Conservation (phyloP, 2,329 filamentous ascomycete species). For the Lasiodiplodia theobromae region DNA sequence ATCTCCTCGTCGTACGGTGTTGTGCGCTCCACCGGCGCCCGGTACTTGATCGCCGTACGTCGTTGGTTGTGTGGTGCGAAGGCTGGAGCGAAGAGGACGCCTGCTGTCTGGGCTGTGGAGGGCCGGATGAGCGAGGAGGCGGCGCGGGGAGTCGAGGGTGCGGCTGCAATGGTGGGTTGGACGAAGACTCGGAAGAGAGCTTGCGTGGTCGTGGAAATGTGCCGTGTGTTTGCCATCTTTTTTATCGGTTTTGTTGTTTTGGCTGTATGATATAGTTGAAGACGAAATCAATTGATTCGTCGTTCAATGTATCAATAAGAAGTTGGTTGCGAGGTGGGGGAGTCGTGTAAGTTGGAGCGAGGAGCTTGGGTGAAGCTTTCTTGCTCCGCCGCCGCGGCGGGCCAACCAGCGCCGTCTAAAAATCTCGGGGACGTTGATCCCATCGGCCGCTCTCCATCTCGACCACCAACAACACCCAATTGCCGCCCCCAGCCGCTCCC, state of each 20-base stretch:
- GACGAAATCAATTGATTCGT: neutral
- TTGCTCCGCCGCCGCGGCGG: conserved; percentile 8
- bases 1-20: conserved; percentile 60
- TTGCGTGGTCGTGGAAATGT: conserved; percentile 45
- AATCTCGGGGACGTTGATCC: conserved; percentile 25
- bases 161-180: conserved; percentile 12
- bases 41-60: conserved; percentile 37
- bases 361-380: conserved; percentile 21
- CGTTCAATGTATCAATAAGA: neutral
- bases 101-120: neutral
- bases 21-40: conserved; percentile 46
- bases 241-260: neutral
- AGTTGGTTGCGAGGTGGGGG: neutral
- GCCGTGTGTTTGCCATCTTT: conserved; percentile 32
- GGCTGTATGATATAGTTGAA: neutral
- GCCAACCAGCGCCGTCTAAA: conserved; percentile 8
- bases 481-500: conserved; percentile 28
- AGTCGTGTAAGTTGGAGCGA: neutral
- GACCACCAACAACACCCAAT: conserved; percentile 29
- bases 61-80: conserved; percentile 24
- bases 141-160: conserved; percentile 32
- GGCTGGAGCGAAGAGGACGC: conserved; percentile 4
- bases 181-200: conserved; percentile 56
- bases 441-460: conserved; percentile 15
- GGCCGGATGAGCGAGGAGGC: conserved; percentile 32